These are phyloP conservation scores for Jaapia argillacea DNA, from an alignment of 768 basidiomycete genomes.

Conservation along the genomic window DNA sequence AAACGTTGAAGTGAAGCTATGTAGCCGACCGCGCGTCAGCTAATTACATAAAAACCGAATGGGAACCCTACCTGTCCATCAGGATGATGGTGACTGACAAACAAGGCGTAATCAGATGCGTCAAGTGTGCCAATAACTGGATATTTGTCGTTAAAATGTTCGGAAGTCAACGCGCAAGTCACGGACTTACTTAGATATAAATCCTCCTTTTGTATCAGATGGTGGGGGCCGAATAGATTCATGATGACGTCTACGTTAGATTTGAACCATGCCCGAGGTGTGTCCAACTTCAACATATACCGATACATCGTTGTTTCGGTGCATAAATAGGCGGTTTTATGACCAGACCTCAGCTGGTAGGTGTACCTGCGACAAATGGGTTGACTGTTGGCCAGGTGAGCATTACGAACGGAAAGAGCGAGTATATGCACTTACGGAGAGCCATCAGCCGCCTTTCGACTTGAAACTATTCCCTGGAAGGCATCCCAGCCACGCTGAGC, in stretches of 20 bases:
- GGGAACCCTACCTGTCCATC: conserved; percentile 32
- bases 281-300: conserved; percentile 49
- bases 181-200: conserved; percentile 23
- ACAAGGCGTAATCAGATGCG: conserved; percentile 61
- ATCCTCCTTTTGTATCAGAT: conserved; percentile 24
- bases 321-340: conserved; percentile 56
- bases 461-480: conserved; percentile 35
- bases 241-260: conserved; percentile 57
- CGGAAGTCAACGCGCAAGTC: neutral
- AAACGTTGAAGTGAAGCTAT: conserved; percentile 68
- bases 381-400: conserved; percentile 22
- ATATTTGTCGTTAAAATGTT: conserved; percentile 6
- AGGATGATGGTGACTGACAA: conserved; percentile 64
- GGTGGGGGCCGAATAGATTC: conserved; percentile 34
- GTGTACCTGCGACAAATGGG: conserved; percentile 41
- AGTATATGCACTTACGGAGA: conserved; percentile 11
- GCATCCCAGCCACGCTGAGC: conserved; percentile 48
- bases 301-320: conserved; percentile 63
- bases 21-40: neutral
- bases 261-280: conserved; percentile 50
- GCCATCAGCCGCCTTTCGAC: neutral
- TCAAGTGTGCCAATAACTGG: conserved; percentile 62
- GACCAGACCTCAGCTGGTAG: conserved; percentile 52
- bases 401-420: conserved; percentile 23
- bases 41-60: neutral